These are phyloP conservation scores for Lipomyces kockii DNA, from an alignment of 805 yeast species.

Conservation along the genomic window DNA sequence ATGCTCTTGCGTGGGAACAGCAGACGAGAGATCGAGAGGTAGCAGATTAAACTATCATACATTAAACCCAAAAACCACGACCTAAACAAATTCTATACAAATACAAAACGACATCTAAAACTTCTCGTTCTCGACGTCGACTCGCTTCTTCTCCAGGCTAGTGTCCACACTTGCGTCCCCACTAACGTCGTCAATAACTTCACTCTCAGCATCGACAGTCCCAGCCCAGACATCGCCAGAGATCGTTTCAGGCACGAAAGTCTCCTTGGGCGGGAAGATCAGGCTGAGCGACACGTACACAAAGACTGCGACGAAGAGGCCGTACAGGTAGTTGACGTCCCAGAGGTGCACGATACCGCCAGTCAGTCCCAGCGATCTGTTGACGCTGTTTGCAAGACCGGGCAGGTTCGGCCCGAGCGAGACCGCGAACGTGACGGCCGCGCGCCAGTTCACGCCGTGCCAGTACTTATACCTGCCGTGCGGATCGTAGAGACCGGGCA, in stretches of 20 bases:
- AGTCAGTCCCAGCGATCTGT: conserved; percentile 15
- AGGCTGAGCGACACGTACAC: conserved; percentile 30
- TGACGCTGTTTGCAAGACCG: conserved; percentile 39
- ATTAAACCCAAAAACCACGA: not conserved
- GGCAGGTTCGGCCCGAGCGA: conserved; percentile 38
- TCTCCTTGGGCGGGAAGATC: conserved; percentile 33
- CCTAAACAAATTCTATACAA: not conserved
- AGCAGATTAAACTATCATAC: not conserved
- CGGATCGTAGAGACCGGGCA: conserved; percentile 35
- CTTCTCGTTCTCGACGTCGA: not conserved
- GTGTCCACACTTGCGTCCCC: not conserved
- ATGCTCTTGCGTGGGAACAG: too few relatives aligned
- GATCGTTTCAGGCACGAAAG: conserved; percentile 18
- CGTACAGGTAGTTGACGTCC: conserved; percentile 40
- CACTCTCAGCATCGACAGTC: not conserved
- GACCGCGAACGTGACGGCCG: conserved; percentile 45
- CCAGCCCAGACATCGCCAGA: conserved; percentile 23
- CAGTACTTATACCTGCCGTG: conserved; percentile 52
- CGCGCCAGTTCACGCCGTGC: conserved; percentile 54
- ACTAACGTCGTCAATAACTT: conserved; percentile 1
- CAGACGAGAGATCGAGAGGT: too few relatives aligned
- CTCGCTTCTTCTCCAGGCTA: not conserved
- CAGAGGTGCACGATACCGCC: conserved; percentile 39
- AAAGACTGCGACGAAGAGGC: conserved; percentile 31
- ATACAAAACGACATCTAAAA: not conserved